Base-by-base conservation (phyloP, 805 yeast species). In the Lipomyces starkeyi region DNA sequence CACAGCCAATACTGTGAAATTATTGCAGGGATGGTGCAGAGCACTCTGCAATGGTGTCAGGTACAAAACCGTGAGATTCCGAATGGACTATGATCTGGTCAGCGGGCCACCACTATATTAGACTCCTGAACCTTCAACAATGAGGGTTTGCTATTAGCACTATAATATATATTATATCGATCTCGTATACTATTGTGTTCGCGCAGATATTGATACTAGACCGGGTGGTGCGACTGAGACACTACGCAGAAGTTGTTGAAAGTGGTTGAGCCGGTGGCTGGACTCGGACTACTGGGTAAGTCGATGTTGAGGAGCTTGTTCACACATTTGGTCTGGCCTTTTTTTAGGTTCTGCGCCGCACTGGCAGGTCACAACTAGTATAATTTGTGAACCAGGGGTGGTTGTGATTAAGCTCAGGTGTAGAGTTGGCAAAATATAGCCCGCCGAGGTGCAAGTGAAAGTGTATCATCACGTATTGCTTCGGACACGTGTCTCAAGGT, bases 331-430 rank as follows among this genome's bases (percentile, higher is more conserved):
- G 49, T 43, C n/a, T 43, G 8, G 22, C n/a, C 49, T 43, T 43
- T 43, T 43, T 43, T 43, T 43, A 17, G 49, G 49, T 43, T 43
- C 22, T 17, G 49, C 49, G 22, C 49, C 49, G 49, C 49, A 43
- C 49, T 6, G 9, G 7, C 20, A 14, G 7, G 14, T 43, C 20
- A 17, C 49, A 2, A 13, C 40, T 35, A 0, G 37, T 35, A 13
- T 35, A 29, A 13, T 35, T 11, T 43, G 49, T 43, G 49, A 43
- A 14, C 20, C 49, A 43, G 49, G 49, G 49, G 49, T 2, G 9
- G 13, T 7, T 17, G 49, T 43, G 49, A 43, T 22, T 17, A 17
- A 9, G 14, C 32, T 29, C 32, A 5, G 7, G 32, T 29, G 1
- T 29, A 29, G 32, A 29, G 7, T 29, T 29, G 32, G 32, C 32